Conservation (phyloP, 1,139 yeast species). For the Pneumocystis jirovecii region DNA sequence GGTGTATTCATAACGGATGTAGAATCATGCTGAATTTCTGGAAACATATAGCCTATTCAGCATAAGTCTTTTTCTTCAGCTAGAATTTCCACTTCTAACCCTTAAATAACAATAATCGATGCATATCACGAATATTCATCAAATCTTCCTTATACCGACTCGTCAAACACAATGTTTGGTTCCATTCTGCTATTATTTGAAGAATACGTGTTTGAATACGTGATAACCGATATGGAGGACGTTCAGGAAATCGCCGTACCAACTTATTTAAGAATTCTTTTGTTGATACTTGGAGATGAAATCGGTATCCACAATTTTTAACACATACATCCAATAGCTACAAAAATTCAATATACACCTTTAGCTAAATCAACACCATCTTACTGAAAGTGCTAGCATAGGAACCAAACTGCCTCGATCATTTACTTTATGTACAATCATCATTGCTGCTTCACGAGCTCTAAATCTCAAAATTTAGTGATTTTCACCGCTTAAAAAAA, state of each 20-base stretch:
- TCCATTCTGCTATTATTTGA: constrained; percentile 94
- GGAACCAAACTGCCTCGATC: constrained; percentile 71
- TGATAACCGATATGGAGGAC: constrained; percentile 77
- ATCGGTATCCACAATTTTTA: constrained; percentile 94
- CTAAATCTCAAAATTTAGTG: constrained; percentile 11
- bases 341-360: constrained; percentile 15
- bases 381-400: constrained; percentile 35
- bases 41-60: constrained; percentile 50
- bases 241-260: constrained; percentile 85
- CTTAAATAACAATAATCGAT: constrained; percentile 69
- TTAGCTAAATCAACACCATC: neutral
- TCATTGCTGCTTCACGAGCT: constrained; percentile 85
- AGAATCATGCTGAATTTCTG: constrained; percentile 79
- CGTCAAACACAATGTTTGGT: constrained; percentile 83
- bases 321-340: constrained; percentile 69
- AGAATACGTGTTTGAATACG: constrained; percentile 71
- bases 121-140: constrained; percentile 91
- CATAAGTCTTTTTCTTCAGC: constrained; percentile 16
- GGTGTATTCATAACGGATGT: constrained; percentile 89
- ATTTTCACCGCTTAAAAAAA: constrained; percentile 21
- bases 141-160: constrained; percentile 82
- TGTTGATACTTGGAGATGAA: constrained; percentile 85
- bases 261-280: constrained; percentile 88
- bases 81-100: constrained; percentile 26
- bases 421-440: constrained; percentile 74